Conservation (phyloP, 306 rosid genomes). For the Nissolia schottii region DNA sequence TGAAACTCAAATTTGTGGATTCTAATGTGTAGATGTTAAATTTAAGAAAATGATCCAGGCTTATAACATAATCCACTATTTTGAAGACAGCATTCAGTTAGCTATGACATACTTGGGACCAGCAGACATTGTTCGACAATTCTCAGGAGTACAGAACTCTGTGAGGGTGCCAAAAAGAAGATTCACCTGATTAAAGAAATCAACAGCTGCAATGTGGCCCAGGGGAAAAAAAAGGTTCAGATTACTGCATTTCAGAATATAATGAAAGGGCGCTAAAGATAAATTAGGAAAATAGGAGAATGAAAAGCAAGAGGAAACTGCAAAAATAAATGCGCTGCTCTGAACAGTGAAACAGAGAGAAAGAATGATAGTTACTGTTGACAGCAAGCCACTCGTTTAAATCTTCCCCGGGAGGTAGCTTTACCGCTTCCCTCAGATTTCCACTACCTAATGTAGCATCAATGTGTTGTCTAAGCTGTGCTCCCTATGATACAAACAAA, state of each 20-base stretch:
- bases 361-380: slow-evolving; percentile 62
- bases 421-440: slow-evolving; percentile 96
- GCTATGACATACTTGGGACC: slow-evolving; percentile 87
- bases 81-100: not conserved
- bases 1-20: not conserved
- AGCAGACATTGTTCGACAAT: slow-evolving; percentile 98
- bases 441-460: slow-evolving; percentile 99
- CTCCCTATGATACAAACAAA: slow-evolving; percentile 64
- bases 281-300: slow-evolving; percentile 16
- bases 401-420: slow-evolving; percentile 99
- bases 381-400: slow-evolving; percentile 99
- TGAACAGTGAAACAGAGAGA: slow-evolving; percentile 25
- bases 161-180: slow-evolving; percentile 97
- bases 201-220: slow-evolving; percentile 70
- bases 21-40: not conserved
- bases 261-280: not conserved
- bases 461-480: slow-evolving; percentile 94
- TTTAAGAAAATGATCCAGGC: not conserved
- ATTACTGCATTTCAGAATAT: slow-evolving; percentile 30
- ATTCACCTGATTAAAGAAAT: slow-evolving; percentile 99
- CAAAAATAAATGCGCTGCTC: slow-evolving; percentile 17
- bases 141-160: slow-evolving; percentile 93
- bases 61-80: not conserved
- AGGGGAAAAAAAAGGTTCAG: slow-evolving; percentile 20
- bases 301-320: slow-evolving; percentile 5